phyloP scores from a whole-genome alignment of 2,329 filamentous ascomycete species.

The Aspergillus ibericus region DNA sequence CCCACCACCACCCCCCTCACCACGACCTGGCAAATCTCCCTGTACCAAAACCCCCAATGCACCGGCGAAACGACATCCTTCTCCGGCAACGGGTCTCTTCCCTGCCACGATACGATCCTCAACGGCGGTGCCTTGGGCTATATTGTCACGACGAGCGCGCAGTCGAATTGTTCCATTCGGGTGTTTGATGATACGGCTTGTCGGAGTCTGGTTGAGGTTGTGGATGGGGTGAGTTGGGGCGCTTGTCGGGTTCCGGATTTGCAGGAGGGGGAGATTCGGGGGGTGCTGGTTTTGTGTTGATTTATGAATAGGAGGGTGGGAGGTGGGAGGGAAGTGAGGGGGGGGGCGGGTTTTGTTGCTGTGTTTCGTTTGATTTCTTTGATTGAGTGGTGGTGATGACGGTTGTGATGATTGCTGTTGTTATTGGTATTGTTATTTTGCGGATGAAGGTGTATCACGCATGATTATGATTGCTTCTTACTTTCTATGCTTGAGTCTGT shows the following conservation, averaged over 20 bases:
- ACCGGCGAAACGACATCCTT: slow-evolving; percentile 11
- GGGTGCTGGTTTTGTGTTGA: not conserved
- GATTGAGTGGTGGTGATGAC: no score
- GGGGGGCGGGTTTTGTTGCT: no score
- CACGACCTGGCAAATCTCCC: slow-evolving; percentile 11
- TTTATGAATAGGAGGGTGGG: no score
- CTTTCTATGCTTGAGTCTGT: no score
- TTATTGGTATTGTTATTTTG: not conserved
- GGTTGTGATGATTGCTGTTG: no score
- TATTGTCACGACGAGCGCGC: not conserved
- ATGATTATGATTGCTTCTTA: no score
- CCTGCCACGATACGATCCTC: slow-evolving; percentile 9
- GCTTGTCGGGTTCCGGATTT: not conserved
- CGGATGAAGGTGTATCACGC: not conserved
- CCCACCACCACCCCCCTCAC: slow-evolving; percentile 3
- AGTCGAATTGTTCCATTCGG: not conserved
- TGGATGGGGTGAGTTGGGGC: not conserved
- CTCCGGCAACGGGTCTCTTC: slow-evolving; percentile 8
- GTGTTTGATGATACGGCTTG: slow-evolving; percentile 8
- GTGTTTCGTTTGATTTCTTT: no score
- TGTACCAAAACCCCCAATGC: slow-evolving; percentile 16
- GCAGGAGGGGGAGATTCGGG: not conserved
- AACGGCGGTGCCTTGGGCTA: slow-evolving; percentile 15
- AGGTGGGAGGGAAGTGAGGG: no score
- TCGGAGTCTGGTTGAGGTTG: not conserved